Evolutionary conservation across 495 filamentous ascomycete species (phyloP), one percentile per base, ranked within the genome.

Genomic region (Cercophora samala): DNA sequence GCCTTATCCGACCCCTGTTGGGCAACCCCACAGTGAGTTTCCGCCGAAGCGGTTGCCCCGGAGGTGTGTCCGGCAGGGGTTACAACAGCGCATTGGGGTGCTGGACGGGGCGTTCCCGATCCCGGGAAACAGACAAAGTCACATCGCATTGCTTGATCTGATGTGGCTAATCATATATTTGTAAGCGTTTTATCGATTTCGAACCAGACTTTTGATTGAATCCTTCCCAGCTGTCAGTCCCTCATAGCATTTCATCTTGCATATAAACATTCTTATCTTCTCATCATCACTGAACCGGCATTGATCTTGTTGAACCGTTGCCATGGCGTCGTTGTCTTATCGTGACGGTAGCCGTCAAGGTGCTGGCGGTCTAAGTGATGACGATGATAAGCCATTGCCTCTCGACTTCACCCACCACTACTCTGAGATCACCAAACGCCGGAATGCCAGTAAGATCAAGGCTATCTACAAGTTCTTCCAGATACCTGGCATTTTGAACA

Each of bases 321-420:
- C 37, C 52, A 63, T 68, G 66, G 25, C 58, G 18, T 21, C 56
- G 53, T 32, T 29, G 55, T n/a, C 58, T 52, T 55, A 46, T 52
- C 66, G 51, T 64, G 51, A 53, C 24, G 24, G 23, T 21, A 52
- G 18, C 51, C 24, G 19, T 37, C 62, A 13, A 18, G 21, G 18
- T 21, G 37, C 37, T 46, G 37, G 37, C 37, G 69, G 64, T 21
- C 64, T 23, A 23, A 56, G 53, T 42, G n/a, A 11, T 15, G 29
- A 62, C n/a, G 60, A 54, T 67, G 75, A 69, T 51, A 77, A 72
- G 67, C 79, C 84, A 37, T 74, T 78, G 53, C 89, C 91, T 3
- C 77, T 88, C 62, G 91, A 97, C 74, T 81, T 97, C 64, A 89
- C 87, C 64, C 91, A 97, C 75, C 91, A 93, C 74, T 89, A 86